A percentile compares a stretch with the other conserved stretches of the same genome.
These are phyloP conservation scores for Cyberlindnera amylophila DNA, from an alignment of 805 yeast genomes.

Conservation along the genomic window DNA sequence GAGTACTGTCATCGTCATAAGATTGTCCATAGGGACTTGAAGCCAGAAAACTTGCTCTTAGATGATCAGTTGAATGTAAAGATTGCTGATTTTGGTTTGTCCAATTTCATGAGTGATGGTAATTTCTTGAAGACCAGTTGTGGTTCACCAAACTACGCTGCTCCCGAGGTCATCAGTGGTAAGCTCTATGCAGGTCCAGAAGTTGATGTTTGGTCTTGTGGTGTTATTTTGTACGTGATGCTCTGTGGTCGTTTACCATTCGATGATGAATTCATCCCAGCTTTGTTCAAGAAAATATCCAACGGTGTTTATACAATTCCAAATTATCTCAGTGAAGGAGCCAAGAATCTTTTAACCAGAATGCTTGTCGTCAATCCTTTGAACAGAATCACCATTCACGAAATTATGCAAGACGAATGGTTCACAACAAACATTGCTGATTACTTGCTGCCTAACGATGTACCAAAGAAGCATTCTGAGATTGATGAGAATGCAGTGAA, in stretches of 20 bases:
- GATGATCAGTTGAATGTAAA: constrained; percentile 91
- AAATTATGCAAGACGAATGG: constrained; percentile 93
- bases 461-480: constrained; percentile 28
- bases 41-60: constrained; percentile 87
- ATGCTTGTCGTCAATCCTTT: constrained; percentile 95
- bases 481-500: constrained; percentile 73
- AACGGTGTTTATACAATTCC: constrained; percentile 93
- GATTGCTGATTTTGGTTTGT: constrained; percentile 93
- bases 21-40: constrained; percentile 93
- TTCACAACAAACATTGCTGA: constrained; percentile 77
- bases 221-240: constrained; percentile 93
- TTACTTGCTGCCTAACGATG: constrained; percentile 57
- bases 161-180: constrained; percentile 95
- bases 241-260: constrained; percentile 92
- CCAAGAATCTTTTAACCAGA: constrained; percentile 73
- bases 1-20: constrained; percentile 96
- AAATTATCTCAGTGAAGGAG: constrained; percentile 79
- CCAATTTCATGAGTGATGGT: constrained; percentile 97
- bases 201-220: constrained; percentile 97
- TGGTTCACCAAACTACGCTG: constrained; percentile 96
- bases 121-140: constrained; percentile 91
- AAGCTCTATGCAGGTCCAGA: constrained; percentile 96
- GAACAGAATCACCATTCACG: constrained; percentile 88
- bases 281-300: constrained; percentile 84
- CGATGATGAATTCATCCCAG: constrained; percentile 95